phyloP scores from a whole-genome alignment of 768 basidiomycete genomes.

The Tremella yokohamensis region DNA sequence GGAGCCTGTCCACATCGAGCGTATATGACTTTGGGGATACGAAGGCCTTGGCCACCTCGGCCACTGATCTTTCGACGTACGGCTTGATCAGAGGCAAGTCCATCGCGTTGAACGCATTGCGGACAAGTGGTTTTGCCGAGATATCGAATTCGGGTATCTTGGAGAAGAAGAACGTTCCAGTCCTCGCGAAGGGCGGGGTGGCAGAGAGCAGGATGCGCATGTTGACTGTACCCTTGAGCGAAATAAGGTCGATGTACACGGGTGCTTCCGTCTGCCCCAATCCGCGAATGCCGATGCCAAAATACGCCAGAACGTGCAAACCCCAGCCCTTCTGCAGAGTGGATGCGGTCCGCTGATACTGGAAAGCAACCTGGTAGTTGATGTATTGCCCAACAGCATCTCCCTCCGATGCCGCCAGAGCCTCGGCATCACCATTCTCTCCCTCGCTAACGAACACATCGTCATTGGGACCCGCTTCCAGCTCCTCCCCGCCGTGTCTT shows the following conservation, averaged over 20 bases:
- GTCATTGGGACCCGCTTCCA: too few species aligned
- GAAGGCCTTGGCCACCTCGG: constrained; percentile 47
- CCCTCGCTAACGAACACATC: too few species aligned
- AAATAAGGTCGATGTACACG: constrained; percentile 49
- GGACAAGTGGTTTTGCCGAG: constrained; percentile 48
- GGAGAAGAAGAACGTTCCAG: constrained; percentile 48
- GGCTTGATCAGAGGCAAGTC: constrained; percentile 47
- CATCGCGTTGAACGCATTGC: constrained; percentile 47
- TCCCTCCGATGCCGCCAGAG: constrained; percentile 22
- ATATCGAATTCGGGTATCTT: constrained; percentile 49
- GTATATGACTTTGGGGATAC: constrained; percentile 48
- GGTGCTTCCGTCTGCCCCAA: constrained; percentile 12
- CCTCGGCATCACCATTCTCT: neutral
- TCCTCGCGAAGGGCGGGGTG: constrained; percentile 49
- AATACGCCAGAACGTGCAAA: constrained; percentile 40
- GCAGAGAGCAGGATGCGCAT: constrained; percentile 48
- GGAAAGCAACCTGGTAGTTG: constrained; percentile 49
- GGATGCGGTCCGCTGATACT: constrained; percentile 35
- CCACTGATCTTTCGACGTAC: constrained; percentile 44
- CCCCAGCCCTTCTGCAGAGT: constrained; percentile 36
- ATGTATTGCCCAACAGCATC: constrained; percentile 42
- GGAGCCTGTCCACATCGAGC: constrained; percentile 50
- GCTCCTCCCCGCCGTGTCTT: neutral
- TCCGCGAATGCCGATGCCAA: constrained; percentile 13
- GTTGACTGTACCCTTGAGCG: constrained; percentile 47